phyloP scores from a whole-genome alignment of 441 rosid genomes.

The Erodium chrysanthum region DNA sequence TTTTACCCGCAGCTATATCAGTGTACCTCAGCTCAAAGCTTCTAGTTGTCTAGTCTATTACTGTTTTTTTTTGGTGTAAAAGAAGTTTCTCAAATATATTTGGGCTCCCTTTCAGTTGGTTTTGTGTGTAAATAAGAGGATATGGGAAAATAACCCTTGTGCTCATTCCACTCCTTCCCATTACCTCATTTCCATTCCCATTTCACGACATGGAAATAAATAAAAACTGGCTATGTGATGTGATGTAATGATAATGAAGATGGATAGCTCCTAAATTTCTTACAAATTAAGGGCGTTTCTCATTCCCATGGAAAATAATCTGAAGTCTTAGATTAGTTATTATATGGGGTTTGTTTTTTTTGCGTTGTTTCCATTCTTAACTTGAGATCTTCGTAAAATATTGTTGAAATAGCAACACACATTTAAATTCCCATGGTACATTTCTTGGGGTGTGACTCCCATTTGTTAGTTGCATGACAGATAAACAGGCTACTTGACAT shows the following conservation, averaged over 20 bases:
- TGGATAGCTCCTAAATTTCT: background rate
- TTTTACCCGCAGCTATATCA: background rate
- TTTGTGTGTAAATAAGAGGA: background rate
- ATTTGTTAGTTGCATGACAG: conserved; percentile 32
- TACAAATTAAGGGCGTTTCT: background rate
- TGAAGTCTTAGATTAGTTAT: too few relatives aligned
- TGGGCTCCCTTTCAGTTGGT: background rate
- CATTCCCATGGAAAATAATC: background rate
- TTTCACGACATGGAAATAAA: background rate
- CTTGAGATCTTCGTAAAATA: background rate
- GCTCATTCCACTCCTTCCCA: background rate
- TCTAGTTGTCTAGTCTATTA: background rate
- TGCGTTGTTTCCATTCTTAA: background rate
- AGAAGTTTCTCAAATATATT: background rate
- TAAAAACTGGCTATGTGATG: background rate
- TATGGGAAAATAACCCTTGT: background rate
- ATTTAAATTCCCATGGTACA: background rate
- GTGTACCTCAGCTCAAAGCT: background rate
- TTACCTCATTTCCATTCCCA: background rate
- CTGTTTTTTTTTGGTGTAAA: background rate
- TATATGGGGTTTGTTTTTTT: background rate
- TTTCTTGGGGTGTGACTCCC: background rate
- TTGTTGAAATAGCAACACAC: background rate
- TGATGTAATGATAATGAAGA: background rate
- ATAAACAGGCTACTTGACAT: conserved; percentile 63